Percentiles rank a stretch among this genome's conserved stretches.
Conservation (phyloP, 1,284 basidiomycete species). For the Flammula alnicola region DNA sequence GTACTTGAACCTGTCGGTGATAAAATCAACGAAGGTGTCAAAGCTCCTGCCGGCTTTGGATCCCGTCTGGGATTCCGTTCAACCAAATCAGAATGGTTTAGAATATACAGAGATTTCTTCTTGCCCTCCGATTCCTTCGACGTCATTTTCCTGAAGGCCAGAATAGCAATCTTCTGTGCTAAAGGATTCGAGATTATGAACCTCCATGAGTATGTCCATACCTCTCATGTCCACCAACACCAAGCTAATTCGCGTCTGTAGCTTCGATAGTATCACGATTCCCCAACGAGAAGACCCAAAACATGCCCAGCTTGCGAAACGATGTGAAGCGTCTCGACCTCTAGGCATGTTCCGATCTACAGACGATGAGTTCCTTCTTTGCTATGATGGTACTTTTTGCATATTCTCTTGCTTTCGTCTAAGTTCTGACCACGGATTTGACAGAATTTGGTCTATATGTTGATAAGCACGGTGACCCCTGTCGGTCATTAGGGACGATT, state of each 20-base stretch:
- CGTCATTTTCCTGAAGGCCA: constrained; percentile 89
- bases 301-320: constrained; percentile 74
- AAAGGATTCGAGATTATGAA: constrained; percentile 98
- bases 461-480: constrained; percentile 86
- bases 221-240: not conserved
- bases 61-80: constrained; percentile 78
- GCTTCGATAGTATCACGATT: constrained; percentile 89
- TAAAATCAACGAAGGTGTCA: constrained; percentile 79
- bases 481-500: constrained; percentile 73
- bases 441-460: constrained; percentile 92
- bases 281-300: constrained; percentile 79
- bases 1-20: constrained; percentile 91
- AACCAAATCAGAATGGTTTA: constrained; percentile 89
- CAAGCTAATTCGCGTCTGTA: constrained; percentile 31
- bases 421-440: too few species aligned
- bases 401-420: too few species aligned
- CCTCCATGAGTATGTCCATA: constrained; percentile 72
- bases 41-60: constrained; percentile 70
- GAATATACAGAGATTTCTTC: constrained; percentile 89
- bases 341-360: constrained; percentile 91
- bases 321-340: constrained; percentile 82
- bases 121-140: constrained; percentile 88
- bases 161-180: constrained; percentile 88
- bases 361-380: constrained; percentile 89
- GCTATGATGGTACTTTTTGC: too few species aligned